These are phyloP conservation scores for Trichaptum fuscoviolaceum DNA, from an alignment of 768 basidiomycete species.

Conservation along the genomic window DNA sequence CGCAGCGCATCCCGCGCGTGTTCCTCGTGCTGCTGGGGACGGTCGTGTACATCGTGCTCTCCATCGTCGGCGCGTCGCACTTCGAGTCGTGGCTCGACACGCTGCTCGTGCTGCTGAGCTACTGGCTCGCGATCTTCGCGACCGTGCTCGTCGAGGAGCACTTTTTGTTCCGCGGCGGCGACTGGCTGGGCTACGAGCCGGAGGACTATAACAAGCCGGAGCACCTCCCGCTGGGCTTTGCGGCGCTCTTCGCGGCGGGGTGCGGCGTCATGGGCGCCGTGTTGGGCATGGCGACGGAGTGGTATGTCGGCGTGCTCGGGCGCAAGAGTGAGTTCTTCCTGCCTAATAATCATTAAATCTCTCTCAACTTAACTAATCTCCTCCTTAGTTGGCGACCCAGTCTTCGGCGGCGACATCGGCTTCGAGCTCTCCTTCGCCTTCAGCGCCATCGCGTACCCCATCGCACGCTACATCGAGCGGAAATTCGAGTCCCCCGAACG, in stretches of 20 bases:
- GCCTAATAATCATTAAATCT: conserved; percentile 5
- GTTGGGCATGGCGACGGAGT: conserved; percentile 30
- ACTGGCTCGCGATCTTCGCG: conserved; percentile 49
- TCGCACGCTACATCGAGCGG: conserved; percentile 1
- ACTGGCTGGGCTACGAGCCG: conserved; percentile 30
- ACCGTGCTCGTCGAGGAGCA: conserved; percentile 44
- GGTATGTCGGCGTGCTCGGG: conserved; percentile 26
- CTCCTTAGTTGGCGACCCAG: conserved; percentile 17
- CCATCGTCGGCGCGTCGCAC: conserved; percentile 40
- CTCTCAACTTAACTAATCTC: background rate
- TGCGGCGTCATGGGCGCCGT: conserved; percentile 35
- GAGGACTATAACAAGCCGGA: conserved; percentile 27
- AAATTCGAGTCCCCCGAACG: background rate
- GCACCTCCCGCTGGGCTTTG: conserved; percentile 33
- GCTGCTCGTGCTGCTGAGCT: conserved; percentile 33
- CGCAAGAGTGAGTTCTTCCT: conserved; percentile 17
- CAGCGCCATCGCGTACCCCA: conserved; percentile 19
- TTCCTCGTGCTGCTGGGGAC: conserved; percentile 34
- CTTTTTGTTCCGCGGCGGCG: conserved; percentile 40
- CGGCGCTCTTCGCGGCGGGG: conserved; percentile 28
- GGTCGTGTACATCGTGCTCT: conserved; percentile 40
- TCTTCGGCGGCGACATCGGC: conserved; percentile 31
- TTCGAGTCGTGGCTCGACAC: conserved; percentile 40
- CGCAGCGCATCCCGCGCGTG: conserved; percentile 37
- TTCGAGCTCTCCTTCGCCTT: conserved; percentile 31